Evolutionary conservation across 164 flowering plant genomes (phyloP), one percentile per base, ranked within the genome.

Genomic region (Platanus orientalis): DNA sequence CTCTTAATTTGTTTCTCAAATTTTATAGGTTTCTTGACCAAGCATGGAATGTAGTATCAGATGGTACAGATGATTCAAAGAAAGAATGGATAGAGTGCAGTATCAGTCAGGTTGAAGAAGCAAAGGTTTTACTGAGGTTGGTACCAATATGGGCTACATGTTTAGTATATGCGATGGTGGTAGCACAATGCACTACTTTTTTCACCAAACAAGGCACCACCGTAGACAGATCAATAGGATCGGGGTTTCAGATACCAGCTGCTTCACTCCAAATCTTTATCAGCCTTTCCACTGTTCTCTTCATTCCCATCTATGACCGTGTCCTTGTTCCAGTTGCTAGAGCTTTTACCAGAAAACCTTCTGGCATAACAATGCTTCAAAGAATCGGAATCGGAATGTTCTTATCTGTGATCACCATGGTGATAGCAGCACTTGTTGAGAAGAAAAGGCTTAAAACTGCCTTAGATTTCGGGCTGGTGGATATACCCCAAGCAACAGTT

Each of bases 1-100:
- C n/a, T n/a, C n/a, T 44, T 82, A 80, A 14, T 64, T 80, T 0
- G 45, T 0, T 71, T 69, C 40, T 62, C 25, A 1, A n/a, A n/a
- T 3, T 28, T 24, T 17, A n/a, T 28, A 64, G 76, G 66, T 73
- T 69, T 64, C 56, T 69, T 19, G 57, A 69, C 54, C 58, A 62
- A 52, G 69, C 69, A 10, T 52, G 53, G 59, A 25, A 34, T 51
- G 27, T 20, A 17, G 47, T 24, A 32, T 6, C 59, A 29, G 58
- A 42, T 9, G n/a, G 17, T 47, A 25, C n/a, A 48, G 60, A 30
- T 20, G 60, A 56, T 53, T 39, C 57, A 17, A 40, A 17, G 16
- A 53, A 64, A 16, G 56, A 49, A 29, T 39, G 57, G 59, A 55
- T 7, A 12, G 54, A 54, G 2, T 74, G 78, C 13, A 52, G 24